phyloP scores from a whole-genome alignment of 2,329 filamentous ascomycete species.

The Pseudopyricularia javanii region DNA sequence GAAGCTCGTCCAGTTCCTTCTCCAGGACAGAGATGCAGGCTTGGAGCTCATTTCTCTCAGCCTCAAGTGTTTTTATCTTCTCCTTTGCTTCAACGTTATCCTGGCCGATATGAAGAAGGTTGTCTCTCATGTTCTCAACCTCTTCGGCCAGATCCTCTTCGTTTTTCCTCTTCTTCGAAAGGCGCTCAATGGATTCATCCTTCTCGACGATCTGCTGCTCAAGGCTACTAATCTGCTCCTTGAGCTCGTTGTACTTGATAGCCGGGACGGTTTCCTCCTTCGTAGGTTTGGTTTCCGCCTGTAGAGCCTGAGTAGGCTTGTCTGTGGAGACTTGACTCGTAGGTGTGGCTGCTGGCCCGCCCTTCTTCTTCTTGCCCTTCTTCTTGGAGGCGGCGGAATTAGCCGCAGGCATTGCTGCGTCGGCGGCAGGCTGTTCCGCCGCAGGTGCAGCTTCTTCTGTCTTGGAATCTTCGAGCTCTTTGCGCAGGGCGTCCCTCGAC shows the following conservation, averaged over 20 bases:
- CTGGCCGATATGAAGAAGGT: conserved; percentile 65
- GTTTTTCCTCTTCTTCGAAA: conserved; percentile 58
- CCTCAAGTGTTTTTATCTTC: conserved; percentile 56
- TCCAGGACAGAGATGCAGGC: conserved; percentile 56
- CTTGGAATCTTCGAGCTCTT: not conserved
- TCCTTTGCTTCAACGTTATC: conserved; percentile 78
- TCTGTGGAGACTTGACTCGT: not conserved
- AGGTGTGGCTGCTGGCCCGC: conserved; percentile 28
- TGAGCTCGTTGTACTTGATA: conserved; percentile 20
- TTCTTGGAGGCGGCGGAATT: conserved; percentile 22
- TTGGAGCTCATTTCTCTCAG: conserved; percentile 55
- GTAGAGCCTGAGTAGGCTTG: not conserved
- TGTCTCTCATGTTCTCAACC: conserved; percentile 71
- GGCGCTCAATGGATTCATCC: conserved; percentile 57
- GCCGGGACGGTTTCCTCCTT: not conserved
- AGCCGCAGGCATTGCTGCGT: conserved; percentile 3
- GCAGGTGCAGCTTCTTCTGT: not conserved
- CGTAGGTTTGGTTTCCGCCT: not conserved
- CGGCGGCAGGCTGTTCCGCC: not conserved
- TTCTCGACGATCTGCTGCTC: conserved; percentile 48
- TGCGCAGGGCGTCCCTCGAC: not conserved
- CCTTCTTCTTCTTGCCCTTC: conserved; percentile 82
- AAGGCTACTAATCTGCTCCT: conserved; percentile 35
- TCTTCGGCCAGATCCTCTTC: conserved; percentile 76
- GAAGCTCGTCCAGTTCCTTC: conserved; percentile 42